Base-by-base conservation (phyloP, 140 eudicot species). In the Stevia rebaudiana region DNA sequence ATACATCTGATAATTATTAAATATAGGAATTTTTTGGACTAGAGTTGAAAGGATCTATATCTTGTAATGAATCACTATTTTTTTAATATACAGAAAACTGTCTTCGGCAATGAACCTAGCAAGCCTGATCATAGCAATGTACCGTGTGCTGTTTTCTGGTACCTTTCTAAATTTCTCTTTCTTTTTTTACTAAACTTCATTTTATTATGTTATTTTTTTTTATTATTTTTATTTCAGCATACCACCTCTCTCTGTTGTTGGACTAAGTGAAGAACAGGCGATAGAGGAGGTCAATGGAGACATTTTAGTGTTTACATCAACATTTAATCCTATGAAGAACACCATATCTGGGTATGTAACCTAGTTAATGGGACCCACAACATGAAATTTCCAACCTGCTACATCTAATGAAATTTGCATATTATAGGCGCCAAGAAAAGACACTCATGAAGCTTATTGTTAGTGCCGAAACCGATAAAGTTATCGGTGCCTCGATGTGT, bases 401-500 rank as follows among this genome's bases (percentile, higher is more conserved):
- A n/a, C n/a, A n/a, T n/a, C 33, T 28, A 28, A 41, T 61, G 35
- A 61, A 21, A 42, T 17, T 13, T 56, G 41, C 40, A 35, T 35
- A 28, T 22, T 33, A 59, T 59, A 92, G 98, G 66, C 92, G 98
- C 5, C 96, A 85, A 77, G 98, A 92, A 77, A 92, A 92, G 75
- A 63, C 98, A 18, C 61, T 92, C 53, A 92, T 92, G 98, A 92
- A 92, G 78, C 94, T 92, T 73, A 65, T 92, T 13, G 98, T 92
- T 11, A 86, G 86, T 63, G 89, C 86, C 15, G 94, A 82, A 71
- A 85, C 94, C 3, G 98, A 92, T 81, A 88, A 85, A 80, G 98
- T 92, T 73, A 81, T 92, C 47, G 98, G 98, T 66, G 98, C 98
- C 28, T 92, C 98, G 58, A 92, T 92, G 98, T 88, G 98, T 40